Percentiles rank a stretch among this genome's conserved stretches.
These are phyloP conservation scores for Nitzschia sp. DNA, from an alignment of 108 stramenopile genomes.

Conservation along the genomic window DNA sequence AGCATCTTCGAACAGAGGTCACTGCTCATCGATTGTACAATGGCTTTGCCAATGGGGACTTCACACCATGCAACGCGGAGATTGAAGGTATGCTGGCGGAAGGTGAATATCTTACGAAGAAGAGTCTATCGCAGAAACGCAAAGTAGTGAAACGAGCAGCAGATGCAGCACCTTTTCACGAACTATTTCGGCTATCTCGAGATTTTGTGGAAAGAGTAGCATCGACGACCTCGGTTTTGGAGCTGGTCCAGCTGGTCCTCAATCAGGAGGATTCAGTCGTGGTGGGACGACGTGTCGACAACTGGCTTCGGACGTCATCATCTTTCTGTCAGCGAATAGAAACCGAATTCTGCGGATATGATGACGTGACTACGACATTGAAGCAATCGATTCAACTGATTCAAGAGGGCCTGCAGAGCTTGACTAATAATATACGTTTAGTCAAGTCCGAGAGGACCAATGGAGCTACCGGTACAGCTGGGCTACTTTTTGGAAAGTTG, in stretches of 20 bases:
- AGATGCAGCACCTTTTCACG: constrained; percentile 60
- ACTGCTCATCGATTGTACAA: constrained; percentile 55
- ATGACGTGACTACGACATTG: constrained; percentile 77
- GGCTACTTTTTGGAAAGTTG: constrained; percentile 12
- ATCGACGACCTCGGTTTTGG: constrained; percentile 33
- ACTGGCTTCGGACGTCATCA: constrained; percentile 75
- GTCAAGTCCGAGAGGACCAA: neutral
- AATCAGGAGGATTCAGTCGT: neutral
- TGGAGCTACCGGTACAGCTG: neutral
- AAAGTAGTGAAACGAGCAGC: constrained; percentile 78
- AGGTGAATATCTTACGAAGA: constrained; percentile 20
- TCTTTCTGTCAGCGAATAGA: constrained; percentile 70
- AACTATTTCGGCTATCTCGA: constrained; percentile 76
- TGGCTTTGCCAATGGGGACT: constrained; percentile 58
- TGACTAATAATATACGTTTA: neutral
- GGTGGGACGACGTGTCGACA: constrained; percentile 47
- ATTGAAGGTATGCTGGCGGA: constrained; percentile 19
- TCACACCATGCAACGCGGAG: constrained; percentile 30
- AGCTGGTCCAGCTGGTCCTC: constrained; percentile 28
- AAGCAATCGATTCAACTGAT: constrained; percentile 63
- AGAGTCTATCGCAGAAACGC: constrained; percentile 45
- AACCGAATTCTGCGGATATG: constrained; percentile 58
- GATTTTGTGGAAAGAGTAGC: constrained; percentile 52
- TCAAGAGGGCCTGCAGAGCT: constrained; percentile 49
- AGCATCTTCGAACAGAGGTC: constrained; percentile 44